Evolutionary conservation across 2,329 filamentous ascomycete genomes (phyloP).

Genomic region (Nemania abortiva): DNA sequence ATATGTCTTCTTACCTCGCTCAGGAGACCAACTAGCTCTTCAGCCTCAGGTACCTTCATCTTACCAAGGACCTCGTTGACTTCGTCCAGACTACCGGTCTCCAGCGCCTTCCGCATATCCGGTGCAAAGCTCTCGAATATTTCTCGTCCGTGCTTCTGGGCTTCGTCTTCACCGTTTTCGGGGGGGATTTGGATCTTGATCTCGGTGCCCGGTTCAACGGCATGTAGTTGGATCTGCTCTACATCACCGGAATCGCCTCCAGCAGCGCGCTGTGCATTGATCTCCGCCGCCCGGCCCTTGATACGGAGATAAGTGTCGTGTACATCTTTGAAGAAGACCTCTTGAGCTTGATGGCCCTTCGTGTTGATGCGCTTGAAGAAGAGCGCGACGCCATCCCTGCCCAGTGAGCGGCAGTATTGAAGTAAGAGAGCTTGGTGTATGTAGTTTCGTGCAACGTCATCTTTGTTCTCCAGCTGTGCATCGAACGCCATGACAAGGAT

Average conservation of each 20-base stretch:
- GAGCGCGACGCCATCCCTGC: constrained; percentile 85
- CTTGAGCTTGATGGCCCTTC: constrained; percentile 87
- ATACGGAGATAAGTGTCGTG: constrained; percentile 88
- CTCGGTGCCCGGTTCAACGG: constrained; percentile 90
- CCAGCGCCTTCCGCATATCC: constrained; percentile 83
- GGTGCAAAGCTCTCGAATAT: constrained; percentile 88
- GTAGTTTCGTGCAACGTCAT: constrained; percentile 83
- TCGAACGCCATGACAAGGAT: constrained; percentile 93
- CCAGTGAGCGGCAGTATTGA: constrained; percentile 93
- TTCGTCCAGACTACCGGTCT: constrained; percentile 88
- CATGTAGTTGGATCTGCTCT: constrained; percentile 97
- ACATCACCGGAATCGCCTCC: constrained; percentile 70
- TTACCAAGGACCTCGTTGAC: constrained; percentile 89
- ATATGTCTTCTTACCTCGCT: constrained; percentile 67
- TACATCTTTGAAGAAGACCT: constrained; percentile 93
- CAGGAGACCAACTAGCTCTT: constrained; percentile 84
- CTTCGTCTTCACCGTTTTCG: constrained; percentile 73
- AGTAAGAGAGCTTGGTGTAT: constrained; percentile 93
- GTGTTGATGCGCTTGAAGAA: constrained; percentile 98
- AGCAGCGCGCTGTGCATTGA: constrained; percentile 67
- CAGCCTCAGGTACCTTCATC: constrained; percentile 89
- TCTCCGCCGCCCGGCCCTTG: constrained; percentile 78
- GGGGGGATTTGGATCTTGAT: constrained; percentile 90
- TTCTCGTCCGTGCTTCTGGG: constrained; percentile 71
- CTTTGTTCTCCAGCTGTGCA: constrained; percentile 79